Conservation (phyloP, 306 rosid genomes). For the Medicago truncatula region MtrunA17r5.0-ANR NC_053044.1:48174001-48174500, state of each 20-base stretch:
- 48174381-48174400: too few relatives aligned
- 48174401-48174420: too few relatives aligned
- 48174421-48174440: too few relatives aligned
- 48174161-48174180: neutral
- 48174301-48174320: too few relatives aligned
- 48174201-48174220: neutral
- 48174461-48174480: too few relatives aligned
- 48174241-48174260: neutral
- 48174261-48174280: neutral
- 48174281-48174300: too few relatives aligned
- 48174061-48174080: constrained; percentile 31
- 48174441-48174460: too few relatives aligned
- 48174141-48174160: neutral
- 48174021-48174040: constrained; percentile 49
- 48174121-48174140: constrained; percentile 13
- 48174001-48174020: constrained; percentile 47
- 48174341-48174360: too few relatives aligned
- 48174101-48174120: constrained; percentile 32
- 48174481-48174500: too few relatives aligned
- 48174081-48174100: constrained; percentile 1
- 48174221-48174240: neutral
- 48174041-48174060: constrained; percentile 39
- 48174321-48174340: too few relatives aligned
- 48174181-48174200: neutral
- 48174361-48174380: too few relatives aligned